These are phyloP conservation scores for Gypsophila paniculata DNA, from an alignment of 179 eudicot genomes.

Conservation along the genomic window DNA sequence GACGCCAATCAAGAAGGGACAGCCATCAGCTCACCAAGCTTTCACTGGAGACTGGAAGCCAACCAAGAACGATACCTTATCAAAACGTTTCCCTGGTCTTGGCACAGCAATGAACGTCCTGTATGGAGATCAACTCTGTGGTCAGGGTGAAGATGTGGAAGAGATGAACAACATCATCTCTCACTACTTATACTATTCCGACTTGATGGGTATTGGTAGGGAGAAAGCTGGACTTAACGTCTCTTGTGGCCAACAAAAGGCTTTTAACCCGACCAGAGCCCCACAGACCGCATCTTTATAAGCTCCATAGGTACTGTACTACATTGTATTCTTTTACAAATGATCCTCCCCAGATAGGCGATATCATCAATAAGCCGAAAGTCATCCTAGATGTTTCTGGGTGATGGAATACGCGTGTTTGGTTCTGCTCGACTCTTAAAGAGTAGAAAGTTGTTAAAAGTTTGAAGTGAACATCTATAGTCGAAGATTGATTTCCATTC, in stretches of 20 bases:
- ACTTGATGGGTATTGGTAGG: slow-evolving; percentile 76
- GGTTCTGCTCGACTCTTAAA: slow-evolving; percentile 2
- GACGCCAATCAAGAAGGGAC: slow-evolving; percentile 68
- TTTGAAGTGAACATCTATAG: slow-evolving; percentile 19
- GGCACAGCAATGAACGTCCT: slow-evolving; percentile 81
- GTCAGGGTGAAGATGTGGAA: slow-evolving; percentile 62
- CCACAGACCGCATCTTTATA: slow-evolving; percentile 35
- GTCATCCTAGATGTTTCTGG: slow-evolving; percentile 15
- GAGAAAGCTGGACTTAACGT: slow-evolving; percentile 72
- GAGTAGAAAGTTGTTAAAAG: slow-evolving; percentile 17
- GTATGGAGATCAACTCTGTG: slow-evolving; percentile 69
- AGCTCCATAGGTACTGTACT: slow-evolving; percentile 11
- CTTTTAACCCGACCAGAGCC: slow-evolving; percentile 52
- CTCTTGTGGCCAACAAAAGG: slow-evolving; percentile 64
- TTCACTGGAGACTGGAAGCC: slow-evolving; percentile 85
- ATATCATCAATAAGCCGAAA: slow-evolving; percentile 25
- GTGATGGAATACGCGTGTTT: slow-evolving; percentile 14
- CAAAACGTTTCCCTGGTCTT: slow-evolving; percentile 77
- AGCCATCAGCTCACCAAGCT: slow-evolving; percentile 72
- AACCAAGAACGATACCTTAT: slow-evolving; percentile 77
- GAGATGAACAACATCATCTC: slow-evolving; percentile 64
- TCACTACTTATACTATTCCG: slow-evolving; percentile 72
- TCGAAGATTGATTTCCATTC: slow-evolving; percentile 15
- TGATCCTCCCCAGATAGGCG: slow-evolving; percentile 17
- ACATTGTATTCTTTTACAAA: slow-evolving; percentile 18